Evolutionary conservation across 306 rosid species (phyloP), one percentile per base, ranked within the genome.

Genomic region (Begonia fuchsioides): DNA sequence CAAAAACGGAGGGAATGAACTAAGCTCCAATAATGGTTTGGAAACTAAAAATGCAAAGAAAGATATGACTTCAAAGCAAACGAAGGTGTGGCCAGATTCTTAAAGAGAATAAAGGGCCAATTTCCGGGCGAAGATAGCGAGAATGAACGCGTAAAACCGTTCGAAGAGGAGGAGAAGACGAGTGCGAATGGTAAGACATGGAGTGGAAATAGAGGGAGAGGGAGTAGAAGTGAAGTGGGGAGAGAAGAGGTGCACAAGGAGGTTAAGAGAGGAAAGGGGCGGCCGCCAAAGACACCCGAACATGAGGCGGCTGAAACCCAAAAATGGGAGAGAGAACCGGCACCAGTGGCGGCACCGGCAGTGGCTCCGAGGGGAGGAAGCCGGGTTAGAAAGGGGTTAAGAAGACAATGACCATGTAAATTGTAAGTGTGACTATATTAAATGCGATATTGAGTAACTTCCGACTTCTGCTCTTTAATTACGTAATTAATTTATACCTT

Each of bases 101-200:
- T 76, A 65, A 72, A 61, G 67, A 65, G 82, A 55, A 68, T 76
- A 59, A 72, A 57, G 43, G 75, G 68, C 48, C 67, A 60, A 52
- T 68, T 72, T 12, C 43, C 66, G 1, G 43, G 53, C 4, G 53
- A 60, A 16, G 51, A 12, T 3, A 17, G 6, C 0, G 35, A 26
- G 5, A 62, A 52, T 15, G 72, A 47, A 38, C 56, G 19, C 15
- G 54, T 16, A 0, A 66, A 66, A 20, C 66, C 8, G 48, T 63
- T 67, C 0, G 73, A 59, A 13, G 71, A 52, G 11, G 70, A 52
- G 11, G 70, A 57, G 19, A 52, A 55, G 17, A 41, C 16, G 38
- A 48, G 12, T 32, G 26, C 2, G 50, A 39, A 20, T 49, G 9
- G 14, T 32, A 49, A 13, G 50, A 13, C 17, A 69, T 52, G 35